Evolutionary conservation across 768 basidiomycete species (phyloP), one percentile per base, ranked within the genome.

Genomic region (Chlorophyllum brunneum): DNA sequence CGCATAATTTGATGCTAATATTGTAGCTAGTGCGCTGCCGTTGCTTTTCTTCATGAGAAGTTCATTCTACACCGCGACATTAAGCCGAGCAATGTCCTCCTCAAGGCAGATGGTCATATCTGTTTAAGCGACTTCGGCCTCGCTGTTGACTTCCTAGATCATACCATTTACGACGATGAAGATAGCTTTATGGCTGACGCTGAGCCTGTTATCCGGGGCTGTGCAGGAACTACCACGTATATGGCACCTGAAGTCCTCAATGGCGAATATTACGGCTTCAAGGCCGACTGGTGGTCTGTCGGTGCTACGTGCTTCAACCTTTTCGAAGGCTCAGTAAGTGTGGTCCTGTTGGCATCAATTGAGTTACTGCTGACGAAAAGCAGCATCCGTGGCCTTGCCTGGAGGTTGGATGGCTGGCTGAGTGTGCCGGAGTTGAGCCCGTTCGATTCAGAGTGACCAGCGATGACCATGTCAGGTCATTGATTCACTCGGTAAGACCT

Each of bases 1-100:
- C 4, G 20, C 52, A 9, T 27, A n/a, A 22, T 33, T 42, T 16
- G 9, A 24, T 3, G 16, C 52, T 49, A 18, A 36, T 23, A n/a
- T 18, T 7, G 40, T 18, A 4, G 13, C 24, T 18, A 61, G 60
- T 41, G 58, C 49, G 41, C 51, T 29, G 60, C 54, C 2, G 38
- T 61, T 20, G 36, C 30, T 31, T 54, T 55, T 37, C 52, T 58
- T n/a, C 58, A 59, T 33, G 22, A 30, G 5, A 43, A 54, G 6
- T 42, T 37, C 1, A 58, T 61, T 43, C 29, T 59, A 22, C 58
- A 61, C 42, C 54, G 61, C 5, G 61, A 61, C 45, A 39, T 61
- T 31, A 58, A 58, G 34, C 58, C 55, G 11, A 48, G 54, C 27
- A 61, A 61, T 49, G 53, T 58, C 18, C 55, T 59, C 24, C 49